These are phyloP conservation scores for Periconia digitata DNA, from an alignment of 2,329 filamentous ascomycete genomes.

Conservation along the genomic window DNA sequence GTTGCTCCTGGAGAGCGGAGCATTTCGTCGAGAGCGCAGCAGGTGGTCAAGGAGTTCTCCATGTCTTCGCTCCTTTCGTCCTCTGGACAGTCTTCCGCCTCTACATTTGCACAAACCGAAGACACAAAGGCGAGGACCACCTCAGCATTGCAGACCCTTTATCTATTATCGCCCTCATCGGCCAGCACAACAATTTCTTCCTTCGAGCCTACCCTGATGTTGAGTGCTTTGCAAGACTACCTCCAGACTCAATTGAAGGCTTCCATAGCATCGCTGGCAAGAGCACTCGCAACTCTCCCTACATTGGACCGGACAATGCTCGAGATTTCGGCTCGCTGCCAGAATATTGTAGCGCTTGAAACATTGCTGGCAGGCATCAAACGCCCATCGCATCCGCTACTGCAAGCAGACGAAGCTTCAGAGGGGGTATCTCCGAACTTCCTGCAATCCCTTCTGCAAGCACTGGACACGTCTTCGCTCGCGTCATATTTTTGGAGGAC, in stretches of 20 bases:
- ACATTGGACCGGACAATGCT: constrained; percentile 77
- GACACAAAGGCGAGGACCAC: constrained; percentile 73
- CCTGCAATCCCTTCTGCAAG: constrained; percentile 69
- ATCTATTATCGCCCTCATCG: constrained; percentile 73
- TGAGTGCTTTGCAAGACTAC: constrained; percentile 78
- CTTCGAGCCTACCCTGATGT: constrained; percentile 69
- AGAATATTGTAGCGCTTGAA: constrained; percentile 89
- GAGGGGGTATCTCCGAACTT: constrained; percentile 51
- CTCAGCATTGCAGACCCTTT: constrained; percentile 75
- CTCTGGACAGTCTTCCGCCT: constrained; percentile 34
- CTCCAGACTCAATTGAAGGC: constrained; percentile 79
- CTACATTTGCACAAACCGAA: constrained; percentile 64
- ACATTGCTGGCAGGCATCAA: constrained; percentile 70
- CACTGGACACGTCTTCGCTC: constrained; percentile 85
- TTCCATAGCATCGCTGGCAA: constrained; percentile 71
- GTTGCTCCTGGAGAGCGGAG: constrained; percentile 72
- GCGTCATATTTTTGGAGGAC: constrained; percentile 93
- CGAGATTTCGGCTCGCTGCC: constrained; percentile 81
- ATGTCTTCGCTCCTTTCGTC: constrained; percentile 59
- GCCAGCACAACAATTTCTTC: constrained; percentile 50
- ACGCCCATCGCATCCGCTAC: constrained; percentile 68
- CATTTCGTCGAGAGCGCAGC: constrained; percentile 72
- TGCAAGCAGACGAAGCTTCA: constrained; percentile 42
- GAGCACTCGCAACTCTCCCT: constrained; percentile 77
- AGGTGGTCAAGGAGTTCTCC: constrained; percentile 81